These are phyloP conservation scores for Penicillium capsulatum DNA, from an alignment of 2,329 filamentous ascomycete genomes.

Conservation along the genomic window DNA sequence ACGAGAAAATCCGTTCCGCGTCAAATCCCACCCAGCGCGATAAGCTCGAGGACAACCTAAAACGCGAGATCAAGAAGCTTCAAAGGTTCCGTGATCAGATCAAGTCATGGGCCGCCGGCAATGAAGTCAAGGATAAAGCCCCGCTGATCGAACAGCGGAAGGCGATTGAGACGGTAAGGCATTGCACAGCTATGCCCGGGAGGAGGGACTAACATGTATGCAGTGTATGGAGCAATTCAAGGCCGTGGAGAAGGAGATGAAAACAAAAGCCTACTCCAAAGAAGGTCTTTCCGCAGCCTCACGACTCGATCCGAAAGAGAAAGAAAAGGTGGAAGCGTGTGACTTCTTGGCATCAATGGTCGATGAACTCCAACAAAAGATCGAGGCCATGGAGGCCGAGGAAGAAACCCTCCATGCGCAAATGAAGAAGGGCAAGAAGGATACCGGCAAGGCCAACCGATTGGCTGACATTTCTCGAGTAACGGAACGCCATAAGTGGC, in stretches of 20 bases:
- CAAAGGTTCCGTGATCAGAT: constrained; percentile 97
- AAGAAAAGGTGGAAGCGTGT: constrained; percentile 82
- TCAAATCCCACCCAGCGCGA: constrained; percentile 94
- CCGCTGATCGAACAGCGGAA: constrained; percentile 89
- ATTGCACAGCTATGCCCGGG: background rate
- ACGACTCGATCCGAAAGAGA: constrained; percentile 95
- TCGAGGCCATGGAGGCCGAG: constrained; percentile 88
- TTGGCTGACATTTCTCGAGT: constrained; percentile 78
- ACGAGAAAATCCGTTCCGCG: constrained; percentile 94
- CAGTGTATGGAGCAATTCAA: constrained; percentile 95
- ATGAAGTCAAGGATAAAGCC: constrained; percentile 99
- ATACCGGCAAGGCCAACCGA: constrained; percentile 75
- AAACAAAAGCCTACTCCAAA: constrained; percentile 99
- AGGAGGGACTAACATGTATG: constrained; percentile 25
- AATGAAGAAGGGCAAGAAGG: constrained; percentile 93
- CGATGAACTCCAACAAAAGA: constrained; percentile 88
- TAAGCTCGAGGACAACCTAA: constrained; percentile 95
- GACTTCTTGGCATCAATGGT: constrained; percentile 85
- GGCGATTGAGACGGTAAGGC: constrained; percentile 84
- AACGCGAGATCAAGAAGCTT: constrained; percentile 99
- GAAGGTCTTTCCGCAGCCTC: constrained; percentile 88
- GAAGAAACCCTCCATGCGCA: constrained; percentile 78
- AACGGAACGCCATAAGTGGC: constrained; percentile 94
- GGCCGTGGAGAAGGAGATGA: constrained; percentile 99
- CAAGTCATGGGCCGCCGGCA: constrained; percentile 97